Conservation (phyloP, 1,139 yeast species). For the Kurtzmaniella quercitrusa region DNA sequence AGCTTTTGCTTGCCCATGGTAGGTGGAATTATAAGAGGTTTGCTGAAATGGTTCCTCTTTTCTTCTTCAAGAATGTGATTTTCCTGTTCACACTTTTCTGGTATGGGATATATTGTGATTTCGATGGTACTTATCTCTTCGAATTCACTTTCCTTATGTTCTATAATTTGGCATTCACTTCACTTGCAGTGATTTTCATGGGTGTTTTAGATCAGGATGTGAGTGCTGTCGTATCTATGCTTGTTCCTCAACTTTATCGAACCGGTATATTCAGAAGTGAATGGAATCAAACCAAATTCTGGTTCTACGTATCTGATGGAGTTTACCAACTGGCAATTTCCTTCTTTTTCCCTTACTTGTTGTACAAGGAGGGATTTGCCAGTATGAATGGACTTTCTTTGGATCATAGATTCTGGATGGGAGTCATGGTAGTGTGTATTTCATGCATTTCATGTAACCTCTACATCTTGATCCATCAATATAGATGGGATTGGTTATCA, state of each 20-base stretch:
- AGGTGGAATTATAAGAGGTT: slow-evolving; percentile 62
- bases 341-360: slow-evolving; percentile 52
- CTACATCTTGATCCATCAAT: slow-evolving; percentile 51
- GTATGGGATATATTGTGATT: slow-evolving; percentile 54
- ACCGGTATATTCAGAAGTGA: slow-evolving; percentile 50
- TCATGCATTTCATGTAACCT: slow-evolving; percentile 51
- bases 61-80: slow-evolving; percentile 59
- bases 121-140: slow-evolving; percentile 59
- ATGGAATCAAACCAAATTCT: slow-evolving; percentile 50
- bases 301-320: slow-evolving; percentile 58
- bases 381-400: slow-evolving; percentile 45
- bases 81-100: slow-evolving; percentile 60
- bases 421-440: slow-evolving; percentile 44
- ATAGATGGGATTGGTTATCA: slow-evolving; percentile 61
- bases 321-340: slow-evolving; percentile 53
- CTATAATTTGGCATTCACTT: slow-evolving; percentile 61
- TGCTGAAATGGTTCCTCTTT: slow-evolving; percentile 63
- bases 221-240: slow-evolving; percentile 49
- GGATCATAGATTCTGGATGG: slow-evolving; percentile 60
- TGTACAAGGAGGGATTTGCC: slow-evolving; percentile 42
- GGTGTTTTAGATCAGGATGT: slow-evolving; percentile 64
- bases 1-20: slow-evolving; percentile 57
- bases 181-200: slow-evolving; percentile 55
- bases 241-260: slow-evolving; percentile 57
- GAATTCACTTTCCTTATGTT: slow-evolving; percentile 63